phyloP scores from a whole-genome alignment of 176 grass and related monocot genomes.

The Phragmites australis region DNA sequence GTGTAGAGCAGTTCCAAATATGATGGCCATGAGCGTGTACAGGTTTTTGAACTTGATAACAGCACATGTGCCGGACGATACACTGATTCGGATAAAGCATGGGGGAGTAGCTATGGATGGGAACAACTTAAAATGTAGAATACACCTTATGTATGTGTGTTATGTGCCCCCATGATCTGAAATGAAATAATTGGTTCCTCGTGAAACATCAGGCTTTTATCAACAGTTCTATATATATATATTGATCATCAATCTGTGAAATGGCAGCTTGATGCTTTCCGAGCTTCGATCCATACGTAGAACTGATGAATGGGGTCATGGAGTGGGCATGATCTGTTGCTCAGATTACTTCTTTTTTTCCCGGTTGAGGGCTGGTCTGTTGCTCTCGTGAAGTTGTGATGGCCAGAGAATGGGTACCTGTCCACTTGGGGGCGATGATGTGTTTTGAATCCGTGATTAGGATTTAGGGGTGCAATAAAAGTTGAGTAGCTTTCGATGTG shows the following conservation, averaged over 20 bases:
- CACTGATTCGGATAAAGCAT: background rate
- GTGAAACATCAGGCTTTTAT: background rate
- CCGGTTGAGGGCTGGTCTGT: too few species aligned
- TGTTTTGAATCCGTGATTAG: conserved; percentile 25
- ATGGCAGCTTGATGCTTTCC: background rate
- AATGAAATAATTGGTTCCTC: conserved; percentile 29
- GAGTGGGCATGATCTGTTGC: background rate
- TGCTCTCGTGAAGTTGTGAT: conserved; percentile 6
- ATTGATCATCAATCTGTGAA: too few species aligned
- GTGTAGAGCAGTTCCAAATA: conserved; percentile 10
- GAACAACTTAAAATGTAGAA: conserved; percentile 8
- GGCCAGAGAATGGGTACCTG: background rate
- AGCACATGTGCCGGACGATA: background rate
- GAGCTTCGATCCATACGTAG: background rate
- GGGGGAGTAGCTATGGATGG: background rate
- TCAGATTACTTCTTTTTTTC: too few species aligned
- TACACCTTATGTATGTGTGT: conserved; percentile 15
- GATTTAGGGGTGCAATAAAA: background rate
- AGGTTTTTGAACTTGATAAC: conserved; percentile 27
- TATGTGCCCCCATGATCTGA: conserved; percentile 3
- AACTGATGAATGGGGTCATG: conserved; percentile 24
- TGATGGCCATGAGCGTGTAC: background rate
- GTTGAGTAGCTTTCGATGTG: background rate
- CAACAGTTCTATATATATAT: too few species aligned
- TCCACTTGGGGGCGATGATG: background rate